A percentile compares a stretch with the other conserved stretches of the same genome.
These are phyloP conservation scores for Tillandsia fasciculata DNA, from an alignment of 176 grass and related monocot species.

Conservation along the genomic window DNA sequence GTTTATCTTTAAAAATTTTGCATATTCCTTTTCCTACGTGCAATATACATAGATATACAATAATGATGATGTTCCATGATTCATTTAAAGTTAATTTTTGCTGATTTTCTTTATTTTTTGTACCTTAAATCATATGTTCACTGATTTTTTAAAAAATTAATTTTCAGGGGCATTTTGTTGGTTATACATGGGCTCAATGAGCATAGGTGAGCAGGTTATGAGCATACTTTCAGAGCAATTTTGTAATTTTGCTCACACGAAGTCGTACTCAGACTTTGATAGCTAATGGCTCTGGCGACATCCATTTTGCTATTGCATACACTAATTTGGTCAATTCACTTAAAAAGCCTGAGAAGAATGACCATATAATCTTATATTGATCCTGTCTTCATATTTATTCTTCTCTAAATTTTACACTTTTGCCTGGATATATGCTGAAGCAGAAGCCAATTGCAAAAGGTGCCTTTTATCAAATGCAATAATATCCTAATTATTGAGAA, in stretches of 20 bases:
- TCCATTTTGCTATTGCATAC: too few relatives aligned
- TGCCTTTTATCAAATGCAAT: neutral
- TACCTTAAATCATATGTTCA: neutral
- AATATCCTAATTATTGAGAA: slow-evolving; percentile 1
- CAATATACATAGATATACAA: too few relatives aligned
- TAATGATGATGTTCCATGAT: too few relatives aligned
- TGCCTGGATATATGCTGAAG: neutral
- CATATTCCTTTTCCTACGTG: too few relatives aligned
- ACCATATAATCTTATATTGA: neutral
- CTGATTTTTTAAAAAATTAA: slow-evolving; percentile 16
- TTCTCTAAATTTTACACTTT: neutral
- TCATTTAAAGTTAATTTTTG: neutral
- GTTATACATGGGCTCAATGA: slow-evolving; percentile 96
- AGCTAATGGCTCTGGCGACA: too few relatives aligned
- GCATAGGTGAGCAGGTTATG: slow-evolving; percentile 43
- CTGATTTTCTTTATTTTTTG: neutral
- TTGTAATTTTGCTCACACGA: too few relatives aligned
- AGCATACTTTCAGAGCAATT: too few relatives aligned
- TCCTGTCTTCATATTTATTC: neutral
- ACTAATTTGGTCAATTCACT: too few relatives aligned
- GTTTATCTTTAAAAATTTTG: too few relatives aligned
- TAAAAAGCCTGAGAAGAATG: too few relatives aligned
- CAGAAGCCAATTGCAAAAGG: neutral
- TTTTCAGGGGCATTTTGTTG: slow-evolving; percentile 70
- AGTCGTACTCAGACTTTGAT: too few relatives aligned